Evolutionary conservation across 2,329 filamentous ascomycete species (phyloP), one percentile per base, ranked within the genome.

Genomic region (Alternaria incomplexa): DNA sequence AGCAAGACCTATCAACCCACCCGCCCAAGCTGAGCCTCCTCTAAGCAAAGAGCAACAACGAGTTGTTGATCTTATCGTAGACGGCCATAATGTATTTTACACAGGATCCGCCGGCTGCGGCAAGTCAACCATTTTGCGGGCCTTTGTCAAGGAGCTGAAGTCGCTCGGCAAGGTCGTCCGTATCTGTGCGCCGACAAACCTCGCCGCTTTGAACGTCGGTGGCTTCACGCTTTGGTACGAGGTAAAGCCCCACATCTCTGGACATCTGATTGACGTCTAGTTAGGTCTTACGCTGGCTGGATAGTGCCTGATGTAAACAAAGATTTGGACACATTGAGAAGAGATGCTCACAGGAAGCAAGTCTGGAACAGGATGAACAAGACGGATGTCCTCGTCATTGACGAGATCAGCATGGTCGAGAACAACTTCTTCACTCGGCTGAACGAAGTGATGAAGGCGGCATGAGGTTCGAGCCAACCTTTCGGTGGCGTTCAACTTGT

Each of bases 351-450:
- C 26, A 78, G 74, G 12, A 78, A 79, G 12, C 71, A 74, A 4
- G 84, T 0, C 73, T 88, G 1, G 69, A n/a, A 0, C 36, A 40
- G 36, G n/a, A 40, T 40, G 36, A 40, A 40, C 36, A 45, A 74
- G 0, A 88, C 85, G 0, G 81, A 89, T 55, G 84, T 88, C 0
- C 79, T 91, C 3, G 82, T 91, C 20, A 87, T 91, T 20, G 88
- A 90, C 68, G 88, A 91, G 73, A 86, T 91, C 61, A 88, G 85
- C 65, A 91, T 91, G 88, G 81, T 90, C 0, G 86, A 88, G 51
- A 87, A 84, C 57, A 72, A 82, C 13, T 80, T 84, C 54, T 84
- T 89, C 30, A 83, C 85, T 60, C 82, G 86, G 8, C 75, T 71
- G 6, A 84, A 87, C 58, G 73, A 68, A 4, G 71, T 87, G 3